Conservation (phyloP, 140 eudicot species). For the Ambrosia hybrid region DNA sequence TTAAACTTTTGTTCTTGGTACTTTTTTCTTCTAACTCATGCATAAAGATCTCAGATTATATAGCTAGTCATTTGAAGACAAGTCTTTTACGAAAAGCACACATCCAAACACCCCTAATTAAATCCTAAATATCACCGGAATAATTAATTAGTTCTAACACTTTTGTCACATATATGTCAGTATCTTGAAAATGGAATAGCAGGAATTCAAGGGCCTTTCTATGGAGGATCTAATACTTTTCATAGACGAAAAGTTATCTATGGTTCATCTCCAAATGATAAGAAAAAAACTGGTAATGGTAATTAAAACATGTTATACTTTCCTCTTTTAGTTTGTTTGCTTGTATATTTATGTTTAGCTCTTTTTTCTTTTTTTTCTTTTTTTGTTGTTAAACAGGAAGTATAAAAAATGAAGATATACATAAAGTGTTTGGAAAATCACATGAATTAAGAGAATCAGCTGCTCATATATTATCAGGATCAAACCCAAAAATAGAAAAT, state of each 20-base stretch:
- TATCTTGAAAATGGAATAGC: constrained; percentile 29
- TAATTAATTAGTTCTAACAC: not conserved
- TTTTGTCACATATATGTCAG: constrained; percentile 23
- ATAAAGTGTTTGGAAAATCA: constrained; percentile 44
- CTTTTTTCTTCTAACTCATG: not conserved
- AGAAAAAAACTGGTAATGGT: constrained; percentile 29
- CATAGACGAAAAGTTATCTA: constrained; percentile 62
- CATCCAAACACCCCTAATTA: not conserved
- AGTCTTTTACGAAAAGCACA: not conserved
- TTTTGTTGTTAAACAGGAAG: constrained; percentile 19
- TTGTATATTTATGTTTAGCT: not conserved
- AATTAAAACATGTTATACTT: not conserved
- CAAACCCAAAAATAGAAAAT: constrained; percentile 10
- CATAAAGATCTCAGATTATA: too few species aligned
- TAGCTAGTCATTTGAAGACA: too few species aligned
- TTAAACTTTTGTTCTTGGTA: not conserved
- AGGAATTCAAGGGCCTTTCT: constrained; percentile 50
- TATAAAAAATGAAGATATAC: constrained; percentile 26
- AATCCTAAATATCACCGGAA: not conserved
- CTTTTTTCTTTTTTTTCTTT: not conserved
- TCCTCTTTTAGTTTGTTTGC: not conserved
- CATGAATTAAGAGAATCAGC: constrained; percentile 39
- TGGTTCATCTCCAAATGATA: constrained; percentile 47
- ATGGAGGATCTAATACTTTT: constrained; percentile 58
- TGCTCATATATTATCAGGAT: constrained; percentile 29